Percentiles rank a stretch among this genome's conserved stretches.
These are phyloP conservation scores for Blastobotrys petasosporus DNA, from an alignment of 1,139 yeast genomes.

Conservation along the genomic window DNA sequence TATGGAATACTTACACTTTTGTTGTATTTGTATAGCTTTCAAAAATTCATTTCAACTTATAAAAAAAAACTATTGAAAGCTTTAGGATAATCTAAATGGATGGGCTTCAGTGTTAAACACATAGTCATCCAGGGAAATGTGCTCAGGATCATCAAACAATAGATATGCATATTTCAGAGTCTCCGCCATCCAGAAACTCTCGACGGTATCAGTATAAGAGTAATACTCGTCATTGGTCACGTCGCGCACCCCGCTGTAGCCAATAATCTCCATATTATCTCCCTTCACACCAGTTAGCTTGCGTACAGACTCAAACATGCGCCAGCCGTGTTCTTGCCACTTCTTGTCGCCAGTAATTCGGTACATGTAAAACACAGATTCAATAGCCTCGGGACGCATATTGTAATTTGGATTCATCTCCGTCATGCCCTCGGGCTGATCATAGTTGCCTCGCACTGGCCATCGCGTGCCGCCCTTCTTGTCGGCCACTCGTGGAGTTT, in stretches of 20 bases:
- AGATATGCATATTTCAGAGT: slow-evolving; percentile 83
- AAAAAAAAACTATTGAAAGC: not conserved
- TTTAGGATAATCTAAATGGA: slow-evolving; percentile 44
- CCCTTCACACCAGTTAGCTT: slow-evolving; percentile 21
- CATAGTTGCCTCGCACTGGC: slow-evolving; percentile 29
- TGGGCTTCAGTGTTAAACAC: slow-evolving; percentile 81
- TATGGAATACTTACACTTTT: not conserved
- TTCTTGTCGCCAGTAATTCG: slow-evolving; percentile 65
- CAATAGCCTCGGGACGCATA: slow-evolving; percentile 72
- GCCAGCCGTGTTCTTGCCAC: slow-evolving; percentile 70
- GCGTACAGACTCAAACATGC: slow-evolving; percentile 50
- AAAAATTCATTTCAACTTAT: too few relatives aligned
- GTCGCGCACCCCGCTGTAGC: slow-evolving; percentile 46
- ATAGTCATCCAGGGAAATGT: slow-evolving; percentile 59
- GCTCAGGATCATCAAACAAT: slow-evolving; percentile 60
- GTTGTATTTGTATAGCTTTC: too few relatives aligned
- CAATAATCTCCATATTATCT: slow-evolving; percentile 39
- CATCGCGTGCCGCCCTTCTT: slow-evolving; percentile 21
- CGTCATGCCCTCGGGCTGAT: slow-evolving; percentile 34
- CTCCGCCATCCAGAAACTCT: slow-evolving; percentile 89
- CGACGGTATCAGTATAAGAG: slow-evolving; percentile 42
- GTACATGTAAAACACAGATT: slow-evolving; percentile 66
- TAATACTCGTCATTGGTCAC: slow-evolving; percentile 36
- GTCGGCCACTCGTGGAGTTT: slow-evolving; percentile 23
- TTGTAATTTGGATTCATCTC: slow-evolving; percentile 47